Percentiles rank a stretch among this genome's conserved stretches.
Conservation (phyloP, 768 basidiomycete species). For the Saitozyma podzolica region DNA sequence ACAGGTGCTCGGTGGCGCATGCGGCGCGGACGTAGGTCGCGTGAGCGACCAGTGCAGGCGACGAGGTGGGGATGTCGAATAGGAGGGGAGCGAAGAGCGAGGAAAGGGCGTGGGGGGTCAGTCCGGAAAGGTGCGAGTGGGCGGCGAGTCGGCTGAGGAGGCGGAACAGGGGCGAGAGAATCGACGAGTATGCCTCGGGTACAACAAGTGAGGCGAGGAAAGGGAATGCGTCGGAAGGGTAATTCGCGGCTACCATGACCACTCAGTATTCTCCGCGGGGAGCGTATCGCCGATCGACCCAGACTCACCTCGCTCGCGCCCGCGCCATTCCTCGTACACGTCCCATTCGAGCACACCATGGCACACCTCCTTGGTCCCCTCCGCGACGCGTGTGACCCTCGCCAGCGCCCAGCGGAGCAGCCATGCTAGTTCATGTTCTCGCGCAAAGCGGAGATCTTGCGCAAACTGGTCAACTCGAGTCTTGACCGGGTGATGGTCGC, state of each 20-base stretch:
- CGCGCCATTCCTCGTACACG: slow-evolving; percentile 75
- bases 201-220: slow-evolving; percentile 59
- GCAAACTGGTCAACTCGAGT: slow-evolving; percentile 6
- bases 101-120: slow-evolving; percentile 86
- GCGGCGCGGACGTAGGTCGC: slow-evolving; percentile 74
- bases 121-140: slow-evolving; percentile 78
- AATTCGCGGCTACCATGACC: slow-evolving; percentile 59
- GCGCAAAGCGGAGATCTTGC: slow-evolving; percentile 76
- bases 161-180: slow-evolving; percentile 63
- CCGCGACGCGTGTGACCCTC: slow-evolving; percentile 68
- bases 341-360: slow-evolving; percentile 80
- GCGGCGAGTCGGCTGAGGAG: slow-evolving; percentile 80
- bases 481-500: background rate
- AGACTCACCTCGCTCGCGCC: slow-evolving; percentile 71
- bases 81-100: slow-evolving; percentile 85
- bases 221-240: slow-evolving; percentile 71
- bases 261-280: background rate
- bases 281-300: background rate
- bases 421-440: slow-evolving; percentile 86
- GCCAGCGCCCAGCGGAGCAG: slow-evolving; percentile 89
- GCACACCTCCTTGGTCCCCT: slow-evolving; percentile 19
- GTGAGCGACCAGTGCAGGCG: slow-evolving; percentile 63
- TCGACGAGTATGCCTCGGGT: slow-evolving; percentile 16
- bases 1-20: slow-evolving; percentile 85
- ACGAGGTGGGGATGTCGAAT: slow-evolving; percentile 62